Conservation (phyloP, 306 rosid genomes). For the Potentilla sterilis region DNA sequence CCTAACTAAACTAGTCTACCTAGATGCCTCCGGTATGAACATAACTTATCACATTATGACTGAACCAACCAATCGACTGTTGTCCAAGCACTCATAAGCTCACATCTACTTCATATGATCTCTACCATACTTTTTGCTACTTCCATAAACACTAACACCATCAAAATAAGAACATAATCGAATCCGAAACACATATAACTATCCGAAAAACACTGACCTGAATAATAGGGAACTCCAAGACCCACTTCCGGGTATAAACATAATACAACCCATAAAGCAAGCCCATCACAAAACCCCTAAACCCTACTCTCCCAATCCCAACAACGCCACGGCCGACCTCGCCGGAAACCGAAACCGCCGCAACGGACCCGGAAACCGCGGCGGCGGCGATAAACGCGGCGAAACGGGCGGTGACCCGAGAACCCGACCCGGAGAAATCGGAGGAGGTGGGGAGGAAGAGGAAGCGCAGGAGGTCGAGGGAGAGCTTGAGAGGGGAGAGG, state of each 20-base stretch:
- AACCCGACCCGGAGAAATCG: slow-evolving; percentile 26
- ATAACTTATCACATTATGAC: background rate
- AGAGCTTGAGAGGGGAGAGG: slow-evolving; percentile 43
- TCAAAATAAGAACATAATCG: background rate
- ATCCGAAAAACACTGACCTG: slow-evolving; percentile 49
- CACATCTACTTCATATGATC: background rate
- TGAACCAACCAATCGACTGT: background rate
- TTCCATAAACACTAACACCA: background rate
- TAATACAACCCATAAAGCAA: slow-evolving; percentile 59
- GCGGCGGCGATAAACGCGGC: slow-evolving; percentile 39
- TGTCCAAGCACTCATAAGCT: background rate
- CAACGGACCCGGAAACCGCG: slow-evolving; percentile 37
- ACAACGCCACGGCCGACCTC: slow-evolving; percentile 32
- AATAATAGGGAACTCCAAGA: slow-evolving; percentile 78
- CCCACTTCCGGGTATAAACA: slow-evolving; percentile 69
- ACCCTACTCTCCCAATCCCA: slow-evolving; percentile 44
- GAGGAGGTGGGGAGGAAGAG: slow-evolving; percentile 39
- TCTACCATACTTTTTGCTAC: background rate
- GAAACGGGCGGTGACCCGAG: slow-evolving; percentile 42
- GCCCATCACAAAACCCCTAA: slow-evolving; percentile 62
- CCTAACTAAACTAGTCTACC: background rate
- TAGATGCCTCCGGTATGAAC: background rate
- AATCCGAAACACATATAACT: background rate
- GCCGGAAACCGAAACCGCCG: slow-evolving; percentile 49
- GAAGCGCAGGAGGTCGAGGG: slow-evolving; percentile 38